These are phyloP conservation scores for Agaricus subrufescens DNA, from an alignment of 768 basidiomycete species.

Conservation along the genomic window DNA sequence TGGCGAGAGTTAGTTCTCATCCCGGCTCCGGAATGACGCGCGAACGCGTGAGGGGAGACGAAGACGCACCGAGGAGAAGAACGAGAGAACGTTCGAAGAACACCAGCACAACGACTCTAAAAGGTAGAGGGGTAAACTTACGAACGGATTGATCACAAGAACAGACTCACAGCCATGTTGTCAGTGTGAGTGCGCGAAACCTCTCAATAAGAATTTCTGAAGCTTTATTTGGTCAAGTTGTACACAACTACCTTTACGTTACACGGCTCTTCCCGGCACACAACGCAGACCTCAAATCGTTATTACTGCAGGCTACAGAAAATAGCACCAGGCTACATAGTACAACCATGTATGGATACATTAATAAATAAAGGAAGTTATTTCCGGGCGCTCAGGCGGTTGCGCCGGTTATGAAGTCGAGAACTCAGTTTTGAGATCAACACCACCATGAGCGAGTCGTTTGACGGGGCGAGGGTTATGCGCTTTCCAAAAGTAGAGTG, in stretches of 20 bases:
- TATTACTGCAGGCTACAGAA: too few species aligned
- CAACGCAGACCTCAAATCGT: too few species aligned
- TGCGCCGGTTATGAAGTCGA: neutral
- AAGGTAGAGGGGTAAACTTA: slow-evolving; percentile 1
- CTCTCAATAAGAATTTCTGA: slow-evolving; percentile 27
- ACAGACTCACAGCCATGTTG: slow-evolving; percentile 38
- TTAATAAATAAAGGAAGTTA: too few species aligned
- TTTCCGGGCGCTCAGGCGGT: neutral
- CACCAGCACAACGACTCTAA: slow-evolving; percentile 41
- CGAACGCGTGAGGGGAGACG: neutral
- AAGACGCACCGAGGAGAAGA: slow-evolving; percentile 31
- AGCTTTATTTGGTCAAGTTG: slow-evolving; percentile 28
- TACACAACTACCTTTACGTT: slow-evolving; percentile 11
- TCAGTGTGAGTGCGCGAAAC: slow-evolving; percentile 19
- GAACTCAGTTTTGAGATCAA: slow-evolving; percentile 16
- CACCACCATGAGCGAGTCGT: neutral
- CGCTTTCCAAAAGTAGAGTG: slow-evolving; percentile 30
- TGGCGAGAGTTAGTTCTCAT: slow-evolving; percentile 3
- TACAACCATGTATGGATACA: too few species aligned
- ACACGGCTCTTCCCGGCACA: slow-evolving; percentile 5
- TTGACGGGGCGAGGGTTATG: slow-evolving; percentile 3
- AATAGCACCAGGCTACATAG: too few species aligned
- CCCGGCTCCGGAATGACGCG: neutral
- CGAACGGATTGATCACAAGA: neutral
- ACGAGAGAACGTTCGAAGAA: slow-evolving; percentile 39